Percentiles rank a stretch among this genome's conserved stretches.
These are phyloP conservation scores for Aspergillus udagawae DNA, from an alignment of 2,329 filamentous ascomycete species.

Conservation along the genomic window DNA sequence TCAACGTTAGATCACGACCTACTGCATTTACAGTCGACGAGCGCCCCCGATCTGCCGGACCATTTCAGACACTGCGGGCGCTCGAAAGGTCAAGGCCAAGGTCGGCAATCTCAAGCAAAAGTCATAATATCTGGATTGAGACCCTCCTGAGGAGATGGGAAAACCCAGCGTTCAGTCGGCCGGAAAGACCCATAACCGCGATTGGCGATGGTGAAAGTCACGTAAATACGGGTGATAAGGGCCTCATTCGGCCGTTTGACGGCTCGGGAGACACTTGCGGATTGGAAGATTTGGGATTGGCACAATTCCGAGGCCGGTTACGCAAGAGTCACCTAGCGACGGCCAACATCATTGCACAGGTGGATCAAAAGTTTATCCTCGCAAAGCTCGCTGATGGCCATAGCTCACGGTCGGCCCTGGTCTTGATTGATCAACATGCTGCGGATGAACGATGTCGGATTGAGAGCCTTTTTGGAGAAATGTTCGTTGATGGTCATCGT, in stretches of 20 bases:
- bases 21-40: slow-evolving; percentile 5
- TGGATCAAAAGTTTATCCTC: slow-evolving; percentile 87
- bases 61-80: slow-evolving; percentile 5
- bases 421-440: slow-evolving; percentile 89
- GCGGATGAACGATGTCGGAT: slow-evolving; percentile 84
- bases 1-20: slow-evolving; percentile 9
- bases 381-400: slow-evolving; percentile 48
- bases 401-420: slow-evolving; percentile 44
- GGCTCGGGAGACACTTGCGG: slow-evolving; percentile 20
- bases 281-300: slow-evolving; percentile 21
- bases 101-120: slow-evolving; percentile 11
- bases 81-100: slow-evolving; percentile 10
- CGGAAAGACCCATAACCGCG: slow-evolving; percentile 42
- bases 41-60: slow-evolving; percentile 16
- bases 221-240: slow-evolving; percentile 9
- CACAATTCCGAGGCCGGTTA: slow-evolving; percentile 42
- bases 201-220: slow-evolving; percentile 22
- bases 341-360: slow-evolving; percentile 71
- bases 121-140: slow-evolving; percentile 53
- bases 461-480: slow-evolving; percentile 63
- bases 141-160: slow-evolving; percentile 63
- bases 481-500: slow-evolving; percentile 35
- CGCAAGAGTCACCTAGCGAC: slow-evolving; percentile 58
- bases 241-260: slow-evolving; percentile 10
- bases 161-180: slow-evolving; percentile 68